These are phyloP conservation scores for Sugiyamaella lignohabitans DNA, from an alignment of 805 yeast species.

Conservation along the genomic window DNA sequence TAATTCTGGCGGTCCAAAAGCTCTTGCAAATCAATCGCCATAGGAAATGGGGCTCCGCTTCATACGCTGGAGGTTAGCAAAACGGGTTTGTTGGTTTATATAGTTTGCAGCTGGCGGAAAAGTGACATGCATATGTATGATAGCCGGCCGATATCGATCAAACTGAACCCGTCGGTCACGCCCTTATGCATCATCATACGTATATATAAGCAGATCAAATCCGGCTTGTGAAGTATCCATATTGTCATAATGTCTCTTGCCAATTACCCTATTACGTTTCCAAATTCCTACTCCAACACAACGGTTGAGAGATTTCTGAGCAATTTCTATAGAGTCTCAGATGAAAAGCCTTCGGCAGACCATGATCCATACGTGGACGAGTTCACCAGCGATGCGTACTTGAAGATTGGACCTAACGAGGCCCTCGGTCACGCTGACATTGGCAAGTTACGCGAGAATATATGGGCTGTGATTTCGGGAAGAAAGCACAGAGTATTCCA, in stretches of 20 bases:
- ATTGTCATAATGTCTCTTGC: too few relatives aligned
- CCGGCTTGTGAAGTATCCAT: too few relatives aligned
- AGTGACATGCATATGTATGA: too few relatives aligned
- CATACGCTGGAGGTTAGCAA: too few relatives aligned
- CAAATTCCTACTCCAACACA: neutral
- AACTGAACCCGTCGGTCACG: too few relatives aligned
- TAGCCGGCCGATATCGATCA: too few relatives aligned
- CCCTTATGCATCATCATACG: too few relatives aligned
- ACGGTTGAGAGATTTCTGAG: neutral
- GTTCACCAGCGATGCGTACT: neutral
- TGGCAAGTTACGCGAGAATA: constrained; percentile 2
- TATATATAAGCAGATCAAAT: too few relatives aligned
- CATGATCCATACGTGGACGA: constrained; percentile 1
- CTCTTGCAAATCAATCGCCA: too few relatives aligned
- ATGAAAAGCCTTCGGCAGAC: constrained; percentile 1
- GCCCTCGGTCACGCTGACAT: constrained; percentile 2
- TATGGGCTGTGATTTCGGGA: neutral
- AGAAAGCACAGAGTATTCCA: constrained; percentile 2
- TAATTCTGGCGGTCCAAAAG: neutral
- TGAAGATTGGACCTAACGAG: neutral
- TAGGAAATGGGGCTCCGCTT: too few relatives aligned
- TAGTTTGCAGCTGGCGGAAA: too few relatives aligned
- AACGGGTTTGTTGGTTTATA: too few relatives aligned
- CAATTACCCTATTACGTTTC: neutral
- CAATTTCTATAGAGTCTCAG: constrained; percentile 4